phyloP scores from a whole-genome alignment of 164 flowering plant genomes.

The Magnolia changhungtana region DNA sequence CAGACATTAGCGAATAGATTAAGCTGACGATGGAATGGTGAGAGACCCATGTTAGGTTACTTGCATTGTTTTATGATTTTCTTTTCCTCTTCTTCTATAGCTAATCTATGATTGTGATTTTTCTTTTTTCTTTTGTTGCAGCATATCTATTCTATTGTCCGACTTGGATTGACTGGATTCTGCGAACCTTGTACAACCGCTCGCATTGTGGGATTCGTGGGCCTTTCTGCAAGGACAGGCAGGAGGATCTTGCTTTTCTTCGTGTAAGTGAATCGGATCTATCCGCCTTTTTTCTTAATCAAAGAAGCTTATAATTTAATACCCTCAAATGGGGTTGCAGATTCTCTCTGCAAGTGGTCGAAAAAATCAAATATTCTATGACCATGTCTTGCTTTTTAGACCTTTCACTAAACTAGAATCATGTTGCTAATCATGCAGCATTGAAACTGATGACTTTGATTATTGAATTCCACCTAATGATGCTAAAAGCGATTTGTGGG shows the following conservation, averaged over 20 bases:
- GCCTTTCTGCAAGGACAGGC: conserved; percentile 4
- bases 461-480: background rate
- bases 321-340: conserved; percentile 2
- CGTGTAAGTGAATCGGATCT: conserved; percentile 9
- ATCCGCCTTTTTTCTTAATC: conserved; percentile 12
- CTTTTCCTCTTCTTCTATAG: background rate
- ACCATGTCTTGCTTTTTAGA: background rate
- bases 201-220: background rate
- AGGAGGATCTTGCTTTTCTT: conserved; percentile 14
- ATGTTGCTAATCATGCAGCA: background rate
- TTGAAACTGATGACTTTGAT: background rate
- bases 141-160: background rate
- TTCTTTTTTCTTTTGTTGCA: background rate
- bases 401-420: background rate
- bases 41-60: background rate
- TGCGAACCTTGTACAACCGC: background rate
- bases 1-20: background rate
- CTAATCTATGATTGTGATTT: background rate
- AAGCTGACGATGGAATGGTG: background rate
- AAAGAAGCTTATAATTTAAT: background rate
- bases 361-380: background rate
- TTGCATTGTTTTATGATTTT: background rate
- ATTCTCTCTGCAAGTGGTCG: background rate
- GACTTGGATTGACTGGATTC: background rate
- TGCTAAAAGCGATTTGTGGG: background rate